phyloP scores from a whole-genome alignment of 345 rosid species.

The Nephelium lappaceum region DNA sequence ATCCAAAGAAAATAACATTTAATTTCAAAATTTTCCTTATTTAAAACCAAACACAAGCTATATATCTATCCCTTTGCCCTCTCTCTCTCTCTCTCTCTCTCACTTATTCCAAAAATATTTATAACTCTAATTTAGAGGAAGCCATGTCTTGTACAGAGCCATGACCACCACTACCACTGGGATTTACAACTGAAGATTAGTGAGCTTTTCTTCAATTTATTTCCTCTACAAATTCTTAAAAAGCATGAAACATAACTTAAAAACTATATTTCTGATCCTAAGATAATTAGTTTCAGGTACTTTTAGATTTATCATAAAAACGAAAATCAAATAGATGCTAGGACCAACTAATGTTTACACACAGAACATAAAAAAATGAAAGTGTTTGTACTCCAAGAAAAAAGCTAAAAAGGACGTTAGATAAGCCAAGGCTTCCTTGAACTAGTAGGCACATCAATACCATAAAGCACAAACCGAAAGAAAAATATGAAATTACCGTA shows the following conservation, averaged over 20 bases:
- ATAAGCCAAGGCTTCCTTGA: background rate
- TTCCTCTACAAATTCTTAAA: background rate
- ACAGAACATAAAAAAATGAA: background rate
- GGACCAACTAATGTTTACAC: background rate
- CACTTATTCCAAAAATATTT: too few relatives aligned
- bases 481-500: slow-evolving; percentile 28
- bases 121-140: too few relatives aligned
- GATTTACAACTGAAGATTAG: background rate
- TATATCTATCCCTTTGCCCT: too few relatives aligned
- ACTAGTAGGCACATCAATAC: background rate
- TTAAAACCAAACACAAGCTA: too few relatives aligned
- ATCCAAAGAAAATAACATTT: too few relatives aligned
- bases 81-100: too few relatives aligned
- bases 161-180: background rate
- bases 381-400: background rate
- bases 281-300: background rate
- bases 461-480: slow-evolving; percentile 8
- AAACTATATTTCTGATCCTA: background rate
- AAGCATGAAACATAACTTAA: background rate
- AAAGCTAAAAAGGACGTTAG: background rate
- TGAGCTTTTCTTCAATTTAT: background rate
- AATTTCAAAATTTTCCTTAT: too few relatives aligned
- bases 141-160: too few relatives aligned
- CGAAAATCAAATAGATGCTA: background rate
- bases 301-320: background rate